Base-by-base conservation (phyloP, 1,284 basidiomycete genomes). In the Neonothopanus nambi region DNA sequence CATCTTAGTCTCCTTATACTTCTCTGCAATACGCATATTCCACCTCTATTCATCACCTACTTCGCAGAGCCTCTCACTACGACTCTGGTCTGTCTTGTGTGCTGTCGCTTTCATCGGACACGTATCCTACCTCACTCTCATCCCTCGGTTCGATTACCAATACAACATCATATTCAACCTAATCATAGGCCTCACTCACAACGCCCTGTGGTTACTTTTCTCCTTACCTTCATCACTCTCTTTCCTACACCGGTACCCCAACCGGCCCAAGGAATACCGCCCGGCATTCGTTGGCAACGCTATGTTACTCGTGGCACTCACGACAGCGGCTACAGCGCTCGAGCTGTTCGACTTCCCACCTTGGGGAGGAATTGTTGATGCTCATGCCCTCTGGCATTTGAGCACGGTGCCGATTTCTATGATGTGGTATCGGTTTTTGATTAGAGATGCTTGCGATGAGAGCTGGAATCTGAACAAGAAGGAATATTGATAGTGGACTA, bases 301-400 rank as follows among this genome's bases (percentile, higher is more conserved):
- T 1, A 81, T 75, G 0, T 35, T 84, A 1, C 82, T 94, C 54
- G 86, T 89, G 2, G 64, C 81, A 1, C 69, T 91, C 35, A 95
- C 90, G 1, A 91, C 87, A 1, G 76, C 79, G 0, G 90, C 93
- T 8, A 93, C 89, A 15, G 74, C 78, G 1, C 77, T 99, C 23
- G 97, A 99, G 67, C 67, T 99, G 1, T 84, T 98, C 59, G 97
- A 99, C 65, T 99, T 99, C 63, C 84, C 93, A 1, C 93, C 97
- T 0, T 75, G 85, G 71, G 63, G 68, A 23, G 73, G 94, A 39
- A 67, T 85, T 3, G 72, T 98, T n/a, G 97, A 99, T 65, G 94
- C 96, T 0, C 97, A 99, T 69, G 79, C 94, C 3, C 72, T 98
- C 11, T 99, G 97, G 97, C 97, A 99, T 72, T 73, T 91, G 3